Conservation (phyloP, 1,284 basidiomycete genomes). For the Sporisorium graminicola region DNA sequence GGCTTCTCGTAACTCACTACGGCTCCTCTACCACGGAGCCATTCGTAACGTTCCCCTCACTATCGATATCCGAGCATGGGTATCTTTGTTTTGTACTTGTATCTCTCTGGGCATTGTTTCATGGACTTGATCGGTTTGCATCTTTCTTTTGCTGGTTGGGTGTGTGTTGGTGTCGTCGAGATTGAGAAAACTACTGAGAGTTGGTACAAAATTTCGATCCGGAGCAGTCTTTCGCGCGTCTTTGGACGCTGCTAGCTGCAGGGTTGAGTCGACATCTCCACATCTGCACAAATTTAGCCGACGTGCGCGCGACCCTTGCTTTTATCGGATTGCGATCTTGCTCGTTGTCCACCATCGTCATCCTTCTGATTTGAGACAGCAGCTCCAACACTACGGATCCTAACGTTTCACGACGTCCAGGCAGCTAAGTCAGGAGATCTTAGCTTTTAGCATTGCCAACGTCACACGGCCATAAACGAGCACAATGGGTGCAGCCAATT, state of each 20-base stretch:
- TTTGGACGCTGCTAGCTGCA: background rate
- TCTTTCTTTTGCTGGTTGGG: background rate
- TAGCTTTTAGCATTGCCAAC: background rate
- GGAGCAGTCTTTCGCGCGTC: too few relatives aligned
- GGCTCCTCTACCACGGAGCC: too few relatives aligned
- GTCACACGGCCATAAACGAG: too few relatives aligned
- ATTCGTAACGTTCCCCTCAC: background rate
- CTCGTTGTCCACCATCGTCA: conserved; percentile 13
- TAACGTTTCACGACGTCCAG: background rate
- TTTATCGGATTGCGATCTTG: background rate
- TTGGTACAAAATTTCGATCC: too few relatives aligned
- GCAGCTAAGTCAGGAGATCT: background rate
- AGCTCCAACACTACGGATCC: background rate
- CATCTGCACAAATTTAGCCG: conserved; percentile 7
- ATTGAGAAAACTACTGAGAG: background rate
- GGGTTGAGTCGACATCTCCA: conserved; percentile 3
- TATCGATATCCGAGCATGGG: conserved; percentile 17
- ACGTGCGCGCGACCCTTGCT: conserved; percentile 6
- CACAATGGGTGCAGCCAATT: conserved; percentile 56
- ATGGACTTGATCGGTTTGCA: conserved; percentile 16
- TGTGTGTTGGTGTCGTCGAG: background rate
- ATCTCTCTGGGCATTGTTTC: conserved; percentile 26
- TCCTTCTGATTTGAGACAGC: background rate
- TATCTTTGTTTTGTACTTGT: conserved; percentile 24
- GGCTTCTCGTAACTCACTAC: background rate